phyloP scores from a whole-genome alignment of 2,329 filamentous ascomycete genomes.

The Pseudomassariella vexata region DNA sequence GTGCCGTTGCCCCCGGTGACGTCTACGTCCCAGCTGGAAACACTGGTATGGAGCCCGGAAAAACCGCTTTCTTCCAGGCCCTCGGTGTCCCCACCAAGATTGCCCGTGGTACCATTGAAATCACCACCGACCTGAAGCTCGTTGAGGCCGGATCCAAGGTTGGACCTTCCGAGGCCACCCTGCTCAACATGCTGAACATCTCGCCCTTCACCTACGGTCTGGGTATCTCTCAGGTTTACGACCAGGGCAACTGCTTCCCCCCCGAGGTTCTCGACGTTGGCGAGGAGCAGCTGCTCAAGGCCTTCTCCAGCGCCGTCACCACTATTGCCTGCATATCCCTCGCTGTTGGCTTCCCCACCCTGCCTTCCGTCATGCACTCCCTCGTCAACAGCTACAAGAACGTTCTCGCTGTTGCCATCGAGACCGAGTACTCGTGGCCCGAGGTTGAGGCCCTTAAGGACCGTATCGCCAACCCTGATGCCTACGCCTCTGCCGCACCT shows the following conservation, averaged over 20 bases:
- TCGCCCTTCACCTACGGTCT: constrained; percentile 99
- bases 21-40: constrained; percentile 96
- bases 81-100: constrained; percentile 99
- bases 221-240: constrained; percentile 93
- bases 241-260: constrained; percentile 90
- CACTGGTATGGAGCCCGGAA: constrained; percentile 99
- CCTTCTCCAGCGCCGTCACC: constrained; percentile 74
- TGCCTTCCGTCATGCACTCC: constrained; percentile 90
- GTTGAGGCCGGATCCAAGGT: constrained; percentile 90
- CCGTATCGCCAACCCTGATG: constrained; percentile 97
- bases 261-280: constrained; percentile 84
- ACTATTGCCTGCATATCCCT: constrained; percentile 89
- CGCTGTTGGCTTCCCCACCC: constrained; percentile 89
- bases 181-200: constrained; percentile 99
- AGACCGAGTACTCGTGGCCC: constrained; percentile 89
- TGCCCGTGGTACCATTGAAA: constrained; percentile 99
- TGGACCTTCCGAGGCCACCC: constrained; percentile 95
- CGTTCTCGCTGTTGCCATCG: constrained; percentile 78
- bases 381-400: constrained; percentile 99
- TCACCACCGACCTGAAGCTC: constrained; percentile 95
- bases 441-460: constrained; percentile 98
- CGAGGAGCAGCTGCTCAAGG: constrained; percentile 86
- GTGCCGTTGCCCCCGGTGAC: constrained; percentile 88
- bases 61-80: constrained; percentile 99
- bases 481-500: constrained; percentile 81